Evolutionary conservation across 208 protist genomes (phyloP), one percentile per base, ranked within the genome.

Genomic region (Endotrypanum monterogeii): DNA sequence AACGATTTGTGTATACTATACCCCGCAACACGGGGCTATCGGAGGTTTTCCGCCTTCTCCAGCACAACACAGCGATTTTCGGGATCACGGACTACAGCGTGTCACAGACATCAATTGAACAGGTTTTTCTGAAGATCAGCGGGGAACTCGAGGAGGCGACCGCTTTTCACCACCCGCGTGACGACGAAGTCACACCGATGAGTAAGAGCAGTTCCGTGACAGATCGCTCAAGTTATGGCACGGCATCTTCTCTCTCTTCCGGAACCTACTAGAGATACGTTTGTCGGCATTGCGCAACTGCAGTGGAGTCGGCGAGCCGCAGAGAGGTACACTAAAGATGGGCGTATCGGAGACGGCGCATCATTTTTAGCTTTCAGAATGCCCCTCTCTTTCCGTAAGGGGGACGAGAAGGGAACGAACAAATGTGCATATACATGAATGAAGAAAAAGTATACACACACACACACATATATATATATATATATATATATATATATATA

Each of bases 41-140:
- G 7, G 56, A 61, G 6, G 82, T 76, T 0, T 93, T 90, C 73
- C 67, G 68, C 1, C 67, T 79, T 11, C 48, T 90, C 7, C 82
- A 93, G 73, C 54, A 78, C 8, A 70, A 87, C 52, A 56, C 63
- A 32, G 71, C 60, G 58, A 9, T n/a, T 30, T 73, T 93, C 18
- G n/a, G 73, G 30, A 86, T 96, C n/a, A 78, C 67, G 1, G 89
- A 96, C 82, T 96, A 96, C 83, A 82, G 75, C 54, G 80, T 98
- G 14, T 89, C 77, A 32, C 87, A 98, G 79, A 92, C 90, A 20
- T 93, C 86, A 16, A 86, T 96, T 61, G 92, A 96, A 67, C 89
- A 95, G 67, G 90, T 98, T 9, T 96, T 96, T 73, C 44, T 96
- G 20, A 76, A 76, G 68, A 94, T 94, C 52, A 92, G 80, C 62